phyloP scores from a whole-genome alignment of 139 green algal species.

The Tetradesmus lagerheimii region DNA sequence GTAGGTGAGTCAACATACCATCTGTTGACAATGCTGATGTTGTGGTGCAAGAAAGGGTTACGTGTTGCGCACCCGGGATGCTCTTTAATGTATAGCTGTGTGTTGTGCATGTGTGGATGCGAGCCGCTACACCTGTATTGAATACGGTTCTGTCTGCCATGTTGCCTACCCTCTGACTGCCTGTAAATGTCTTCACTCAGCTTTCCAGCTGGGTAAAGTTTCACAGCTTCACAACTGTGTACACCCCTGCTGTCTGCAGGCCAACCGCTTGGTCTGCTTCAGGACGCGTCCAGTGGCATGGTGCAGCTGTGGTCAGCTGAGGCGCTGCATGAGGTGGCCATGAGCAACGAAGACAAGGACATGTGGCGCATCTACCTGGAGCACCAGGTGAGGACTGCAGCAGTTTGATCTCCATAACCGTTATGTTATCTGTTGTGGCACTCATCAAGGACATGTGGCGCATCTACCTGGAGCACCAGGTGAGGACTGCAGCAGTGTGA shows the following conservation, averaged over 20 bases:
- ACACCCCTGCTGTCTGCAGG: constrained; percentile 21
- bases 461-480: constrained; percentile 76
- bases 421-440: too few species aligned
- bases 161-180: too few species aligned
- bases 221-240: too few species aligned
- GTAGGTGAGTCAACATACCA: constrained; percentile 6
- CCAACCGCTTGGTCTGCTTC: constrained; percentile 27
- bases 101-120: not conserved
- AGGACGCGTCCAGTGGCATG: not conserved
- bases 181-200: too few species aligned
- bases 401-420: too few species aligned
- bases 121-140: too few species aligned
- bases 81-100: too few species aligned
- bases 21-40: too few species aligned
- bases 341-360: constrained; percentile 76
- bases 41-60: too few species aligned
- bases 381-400: constrained; percentile 63
- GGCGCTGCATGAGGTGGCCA: constrained; percentile 74
- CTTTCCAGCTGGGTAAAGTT: too few species aligned
- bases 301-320: constrained; percentile 57
- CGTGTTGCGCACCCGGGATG: too few species aligned
- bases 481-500: not conserved
- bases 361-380: constrained; percentile 91
- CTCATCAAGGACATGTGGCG: constrained; percentile 89
- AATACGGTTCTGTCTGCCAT: too few species aligned